phyloP scores from a whole-genome alignment of 2,329 filamentous ascomycete species.

The Ascochyta viciae-villosae region DNA sequence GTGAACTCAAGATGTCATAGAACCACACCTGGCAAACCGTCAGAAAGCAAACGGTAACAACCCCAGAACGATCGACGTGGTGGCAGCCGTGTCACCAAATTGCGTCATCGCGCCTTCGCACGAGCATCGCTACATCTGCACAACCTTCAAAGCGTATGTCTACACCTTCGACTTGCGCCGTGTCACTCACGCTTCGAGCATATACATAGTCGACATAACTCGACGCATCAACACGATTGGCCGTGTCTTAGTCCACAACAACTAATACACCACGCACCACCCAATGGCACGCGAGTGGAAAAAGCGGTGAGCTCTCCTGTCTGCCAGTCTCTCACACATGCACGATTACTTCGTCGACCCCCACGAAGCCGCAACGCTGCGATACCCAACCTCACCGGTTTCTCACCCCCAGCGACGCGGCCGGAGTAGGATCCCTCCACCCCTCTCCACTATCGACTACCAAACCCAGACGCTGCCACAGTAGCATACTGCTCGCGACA shows the following conservation, averaged over 20 bases:
- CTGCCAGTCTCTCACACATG: not conserved
- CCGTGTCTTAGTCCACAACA: not conserved
- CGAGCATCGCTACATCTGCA: slow-evolving; percentile 7
- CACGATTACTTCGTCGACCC: not conserved
- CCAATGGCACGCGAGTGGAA: slow-evolving; percentile 3
- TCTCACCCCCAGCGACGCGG: slow-evolving; percentile 6
- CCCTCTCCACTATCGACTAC: slow-evolving; percentile 1
- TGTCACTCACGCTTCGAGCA: slow-evolving; percentile 8
- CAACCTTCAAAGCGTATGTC: not conserved
- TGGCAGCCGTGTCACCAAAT: slow-evolving; percentile 1
- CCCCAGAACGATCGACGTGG: not conserved
- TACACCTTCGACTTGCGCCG: slow-evolving; percentile 8
- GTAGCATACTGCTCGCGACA: not conserved
- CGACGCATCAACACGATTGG: not conserved
- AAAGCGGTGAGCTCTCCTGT: slow-evolving; percentile 11
- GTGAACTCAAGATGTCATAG: not conserved
- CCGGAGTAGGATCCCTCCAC: not conserved
- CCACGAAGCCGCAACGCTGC: not conserved
- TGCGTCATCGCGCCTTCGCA: slow-evolving; percentile 12
- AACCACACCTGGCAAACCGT: not conserved
- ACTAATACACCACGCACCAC: not conserved
- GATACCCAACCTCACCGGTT: slow-evolving; percentile 8
- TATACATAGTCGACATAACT: not conserved
- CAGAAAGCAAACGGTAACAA: too few species aligned
- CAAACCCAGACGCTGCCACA: not conserved